These are phyloP conservation scores for Ceratocystis huliohia DNA, from an alignment of 2,329 filamentous ascomycete species.

Conservation along the genomic window DNA sequence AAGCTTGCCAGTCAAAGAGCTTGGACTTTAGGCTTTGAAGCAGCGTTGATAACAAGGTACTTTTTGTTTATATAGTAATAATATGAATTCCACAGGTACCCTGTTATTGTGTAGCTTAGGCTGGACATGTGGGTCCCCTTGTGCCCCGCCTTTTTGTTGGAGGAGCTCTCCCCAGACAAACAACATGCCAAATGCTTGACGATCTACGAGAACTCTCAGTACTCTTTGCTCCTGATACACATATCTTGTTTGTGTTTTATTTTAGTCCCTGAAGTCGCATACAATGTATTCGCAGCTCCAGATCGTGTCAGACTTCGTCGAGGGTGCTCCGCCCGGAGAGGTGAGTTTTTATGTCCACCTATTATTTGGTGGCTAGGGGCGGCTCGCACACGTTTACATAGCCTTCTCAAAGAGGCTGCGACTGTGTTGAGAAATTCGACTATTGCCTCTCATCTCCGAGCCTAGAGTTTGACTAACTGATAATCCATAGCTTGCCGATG, in stretches of 20 bases:
- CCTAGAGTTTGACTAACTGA: slow-evolving; percentile 12
- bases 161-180: neutral
- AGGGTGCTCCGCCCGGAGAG: slow-evolving; percentile 20
- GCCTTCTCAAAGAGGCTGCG: slow-evolving; percentile 13
- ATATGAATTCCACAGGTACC: neutral
- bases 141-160: neutral
- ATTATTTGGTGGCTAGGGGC: neutral
- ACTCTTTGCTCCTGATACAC: neutral
- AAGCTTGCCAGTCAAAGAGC: neutral
- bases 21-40: neutral
- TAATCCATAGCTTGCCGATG: slow-evolving; percentile 19
- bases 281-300: slow-evolving; percentile 17
- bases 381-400: neutral
- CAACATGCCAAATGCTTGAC: too few relatives aligned
- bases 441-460: neutral
- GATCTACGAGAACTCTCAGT: neutral
- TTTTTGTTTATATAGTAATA: neutral
- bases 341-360: slow-evolving; percentile 10
- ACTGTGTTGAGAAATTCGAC: neutral
- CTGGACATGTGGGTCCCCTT: neutral
- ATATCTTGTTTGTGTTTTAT: neutral
- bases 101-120: neutral
- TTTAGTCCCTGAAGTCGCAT: neutral
- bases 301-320: slow-evolving; percentile 19
- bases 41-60: neutral